A percentile compares a stretch with the other conserved stretches of the same genome.
phyloP scores from a whole-genome alignment of 2,329 filamentous ascomycete species.

The Ceratocystis ficicola region DNA sequence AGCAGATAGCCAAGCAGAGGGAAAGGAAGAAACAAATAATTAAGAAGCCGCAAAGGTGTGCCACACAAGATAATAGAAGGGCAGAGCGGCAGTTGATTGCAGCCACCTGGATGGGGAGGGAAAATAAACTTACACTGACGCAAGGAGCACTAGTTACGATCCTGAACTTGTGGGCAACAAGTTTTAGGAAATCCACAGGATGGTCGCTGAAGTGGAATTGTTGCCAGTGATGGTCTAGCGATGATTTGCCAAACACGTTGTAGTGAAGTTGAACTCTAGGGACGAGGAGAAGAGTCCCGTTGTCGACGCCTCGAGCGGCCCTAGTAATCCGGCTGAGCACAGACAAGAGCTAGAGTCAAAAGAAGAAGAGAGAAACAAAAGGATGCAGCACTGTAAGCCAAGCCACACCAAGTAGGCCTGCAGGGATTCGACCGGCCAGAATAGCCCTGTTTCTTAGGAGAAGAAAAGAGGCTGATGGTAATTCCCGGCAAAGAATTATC shows the following conservation, averaged over 20 bases:
- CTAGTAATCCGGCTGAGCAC: background rate
- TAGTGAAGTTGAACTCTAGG: background rate
- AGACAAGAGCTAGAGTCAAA: background rate
- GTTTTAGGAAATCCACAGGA: too few species aligned
- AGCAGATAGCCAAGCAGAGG: background rate
- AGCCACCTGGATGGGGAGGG: background rate
- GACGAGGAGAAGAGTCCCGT: background rate
- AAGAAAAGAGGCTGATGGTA: too few species aligned
- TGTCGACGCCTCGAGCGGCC: background rate
- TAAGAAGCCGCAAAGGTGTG: background rate
- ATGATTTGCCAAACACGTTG: background rate
- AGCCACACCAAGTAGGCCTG: background rate
- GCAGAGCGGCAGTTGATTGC: background rate
- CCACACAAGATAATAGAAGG: background rate
- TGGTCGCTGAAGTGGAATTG: too few species aligned
- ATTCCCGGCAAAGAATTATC: background rate
- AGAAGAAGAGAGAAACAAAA: background rate
- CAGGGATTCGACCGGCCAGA: background rate
- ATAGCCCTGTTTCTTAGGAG: background rate
- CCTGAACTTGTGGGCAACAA: background rate
- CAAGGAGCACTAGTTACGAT: background rate
- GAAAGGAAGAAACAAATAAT: background rate
- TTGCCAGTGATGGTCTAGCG: too few species aligned
- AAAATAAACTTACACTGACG: background rate
- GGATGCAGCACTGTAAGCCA: conserved; percentile 2